Conservation (phyloP, 2,329 filamentous ascomycete genomes). For the Albophoma yamanashiensis region DNA sequence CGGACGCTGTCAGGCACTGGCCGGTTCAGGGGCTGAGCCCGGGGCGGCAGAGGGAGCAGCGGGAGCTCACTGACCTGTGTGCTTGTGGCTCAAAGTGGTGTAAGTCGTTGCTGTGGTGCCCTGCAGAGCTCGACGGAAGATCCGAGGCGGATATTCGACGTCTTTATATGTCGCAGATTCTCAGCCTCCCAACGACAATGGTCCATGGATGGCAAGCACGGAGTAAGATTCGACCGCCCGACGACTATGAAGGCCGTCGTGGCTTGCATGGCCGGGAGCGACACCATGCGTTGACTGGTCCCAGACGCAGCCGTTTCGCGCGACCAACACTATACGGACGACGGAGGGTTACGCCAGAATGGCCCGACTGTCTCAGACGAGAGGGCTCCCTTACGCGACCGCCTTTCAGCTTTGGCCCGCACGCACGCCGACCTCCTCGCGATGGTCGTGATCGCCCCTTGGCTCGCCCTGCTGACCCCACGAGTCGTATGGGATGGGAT, state of each 20-base stretch:
- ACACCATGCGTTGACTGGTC: neutral
- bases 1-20: neutral
- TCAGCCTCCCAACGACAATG: neutral
- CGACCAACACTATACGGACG: neutral
- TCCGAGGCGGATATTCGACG: neutral
- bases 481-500: too few species aligned
- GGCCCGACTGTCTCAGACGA: neutral
- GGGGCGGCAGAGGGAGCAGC: neutral
- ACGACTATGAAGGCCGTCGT: neutral
- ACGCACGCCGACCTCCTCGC: too few species aligned
- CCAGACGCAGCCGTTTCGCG: neutral
- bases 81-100: neutral
- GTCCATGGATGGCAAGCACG: neutral
- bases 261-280: neutral
- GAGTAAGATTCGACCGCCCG: neutral
- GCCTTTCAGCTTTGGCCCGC: neutral
- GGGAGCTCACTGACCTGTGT: neutral
- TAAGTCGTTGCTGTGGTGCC: neutral
- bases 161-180: neutral
- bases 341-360: neutral
- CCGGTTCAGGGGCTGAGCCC: neutral
- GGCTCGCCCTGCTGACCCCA: neutral
- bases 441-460: neutral
- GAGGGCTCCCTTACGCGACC: neutral
- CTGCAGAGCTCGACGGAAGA: neutral